Evolutionary conservation across 1,284 basidiomycete species (phyloP), one percentile per base, ranked within the genome.

Genomic region (Puccinia horiana): DNA sequence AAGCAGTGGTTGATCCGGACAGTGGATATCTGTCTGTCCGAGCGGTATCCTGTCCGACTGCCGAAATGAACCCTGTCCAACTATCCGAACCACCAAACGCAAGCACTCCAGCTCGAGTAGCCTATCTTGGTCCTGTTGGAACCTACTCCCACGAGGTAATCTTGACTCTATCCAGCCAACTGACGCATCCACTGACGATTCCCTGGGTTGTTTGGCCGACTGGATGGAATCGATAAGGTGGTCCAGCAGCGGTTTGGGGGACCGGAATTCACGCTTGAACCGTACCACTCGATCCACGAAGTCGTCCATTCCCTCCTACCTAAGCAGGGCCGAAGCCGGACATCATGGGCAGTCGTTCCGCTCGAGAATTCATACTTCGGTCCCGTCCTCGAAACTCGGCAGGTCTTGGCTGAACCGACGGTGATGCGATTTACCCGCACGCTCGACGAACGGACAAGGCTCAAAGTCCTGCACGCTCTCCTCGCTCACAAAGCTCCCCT

Each of bases 131-230:
- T 37, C 77, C 77, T 2, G 2, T 70, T 26, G 77, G 77, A 49
- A 79, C 77, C 26, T 79, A 70, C 44, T 69, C 77, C n/a, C 77
- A 79, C 54, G 77, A 79, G 77, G 77, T 79, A 29, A 65, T 54
- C 40, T 69, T 26, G 6, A n/a, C 18, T 47, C 32, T 20, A 8
- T n/a, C 70, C 40, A 26, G 20, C n/a, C 47, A 16, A 44, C 37
- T 47, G 37, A 65, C 14, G 20, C 63, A 18, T n/a, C 20, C 14
- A 44, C 40, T 47, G 69, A 70, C 40, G 4, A 32, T 9, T 16
- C 2, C n/a, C 35, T 40, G 23, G 35, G 5, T 11, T 16, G 3
- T 11, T 23, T 54, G 11, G 44, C 32, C 49, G 47, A 5, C 8
- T 29, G 18, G 26, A 23, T 29, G 18, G 11, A 18, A n/a, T 42